phyloP scores from a whole-genome alignment of 108 stramenopile genomes.

The Mediolabrus comicus region DNA sequence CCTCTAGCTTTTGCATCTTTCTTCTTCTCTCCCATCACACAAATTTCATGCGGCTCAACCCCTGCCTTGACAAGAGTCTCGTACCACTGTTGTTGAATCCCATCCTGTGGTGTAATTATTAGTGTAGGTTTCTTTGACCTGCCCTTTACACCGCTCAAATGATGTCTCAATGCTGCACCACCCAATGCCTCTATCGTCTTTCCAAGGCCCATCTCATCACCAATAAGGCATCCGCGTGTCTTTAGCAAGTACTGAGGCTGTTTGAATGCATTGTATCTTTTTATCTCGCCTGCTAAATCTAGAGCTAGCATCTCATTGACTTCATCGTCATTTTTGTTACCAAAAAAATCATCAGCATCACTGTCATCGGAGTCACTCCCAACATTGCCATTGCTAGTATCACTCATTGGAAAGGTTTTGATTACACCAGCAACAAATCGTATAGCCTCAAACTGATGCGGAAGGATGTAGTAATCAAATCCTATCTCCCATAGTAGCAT shows the following conservation, averaged over 20 bases:
- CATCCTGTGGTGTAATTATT: conserved; percentile 48
- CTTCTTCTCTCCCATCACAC: conserved; percentile 9
- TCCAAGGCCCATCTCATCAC: conserved; percentile 39
- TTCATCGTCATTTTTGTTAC: background rate
- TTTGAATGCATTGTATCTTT: conserved; percentile 6
- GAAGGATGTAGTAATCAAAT: conserved; percentile 16
- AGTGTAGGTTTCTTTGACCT: conserved; percentile 26
- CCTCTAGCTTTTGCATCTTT: conserved; percentile 1
- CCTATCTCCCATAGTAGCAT: conserved; percentile 31
- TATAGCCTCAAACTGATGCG: conserved; percentile 52
- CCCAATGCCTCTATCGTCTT: conserved; percentile 44
- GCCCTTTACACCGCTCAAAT: background rate
- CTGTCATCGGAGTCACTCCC: background rate
- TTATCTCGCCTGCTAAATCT: background rate
- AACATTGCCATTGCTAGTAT: background rate
- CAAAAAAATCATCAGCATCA: background rate
- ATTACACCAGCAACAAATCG: conserved; percentile 36
- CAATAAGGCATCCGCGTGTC: conserved; percentile 16
- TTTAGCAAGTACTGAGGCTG: background rate
- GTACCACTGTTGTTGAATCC: conserved; percentile 44
- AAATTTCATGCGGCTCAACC: conserved; percentile 7
- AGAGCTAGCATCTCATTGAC: conserved; percentile 8
- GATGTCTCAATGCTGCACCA: conserved; percentile 32
- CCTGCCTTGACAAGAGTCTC: conserved; percentile 29
- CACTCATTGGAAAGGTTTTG: conserved; percentile 21